Percentiles rank a stretch among this genome's conserved stretches.
Evolutionary conservation across 495 filamentous ascomycete genomes (phyloP).

Genomic region (Entonaema liquescens): DNA sequence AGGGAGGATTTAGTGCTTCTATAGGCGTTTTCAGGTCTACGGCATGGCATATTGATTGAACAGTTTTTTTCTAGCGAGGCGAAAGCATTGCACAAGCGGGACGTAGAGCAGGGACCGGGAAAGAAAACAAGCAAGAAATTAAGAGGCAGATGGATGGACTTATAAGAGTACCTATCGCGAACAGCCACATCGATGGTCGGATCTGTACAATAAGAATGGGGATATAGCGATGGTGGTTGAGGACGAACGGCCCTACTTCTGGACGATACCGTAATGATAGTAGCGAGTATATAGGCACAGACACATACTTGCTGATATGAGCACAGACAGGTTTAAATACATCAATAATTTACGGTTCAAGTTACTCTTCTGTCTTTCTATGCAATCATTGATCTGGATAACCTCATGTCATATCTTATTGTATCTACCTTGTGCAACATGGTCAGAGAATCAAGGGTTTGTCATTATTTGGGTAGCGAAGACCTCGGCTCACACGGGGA

Average conservation of each 20-base stretch:
- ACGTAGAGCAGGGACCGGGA: conserved; percentile 16
- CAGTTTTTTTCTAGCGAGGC: conserved; percentile 16
- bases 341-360: conserved; percentile 10
- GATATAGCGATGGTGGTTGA: not conserved
- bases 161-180: conserved; percentile 17
- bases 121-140: not conserved
- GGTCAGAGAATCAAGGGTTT: no score
- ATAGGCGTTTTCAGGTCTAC: conserved; percentile 34
- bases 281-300: conserved; percentile 23
- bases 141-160: conserved; percentile 8
- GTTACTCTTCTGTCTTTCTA: no score
- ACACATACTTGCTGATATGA: conserved; percentile 26
- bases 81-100: conserved; percentile 31
- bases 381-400: no score
- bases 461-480: no score
- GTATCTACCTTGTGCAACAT: no score
- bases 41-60: conserved; percentile 32
- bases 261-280: conserved; percentile 21
- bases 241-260: not conserved
- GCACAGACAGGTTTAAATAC: conserved; percentile 29
- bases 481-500: no score
- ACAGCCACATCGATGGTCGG: conserved; percentile 1
- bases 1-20: not conserved
- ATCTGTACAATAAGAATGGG: conserved; percentile 29
- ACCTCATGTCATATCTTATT: no score